Conservation (phyloP, 1,284 basidiomycete genomes). For the Ganoderma lucidum region DNA sequence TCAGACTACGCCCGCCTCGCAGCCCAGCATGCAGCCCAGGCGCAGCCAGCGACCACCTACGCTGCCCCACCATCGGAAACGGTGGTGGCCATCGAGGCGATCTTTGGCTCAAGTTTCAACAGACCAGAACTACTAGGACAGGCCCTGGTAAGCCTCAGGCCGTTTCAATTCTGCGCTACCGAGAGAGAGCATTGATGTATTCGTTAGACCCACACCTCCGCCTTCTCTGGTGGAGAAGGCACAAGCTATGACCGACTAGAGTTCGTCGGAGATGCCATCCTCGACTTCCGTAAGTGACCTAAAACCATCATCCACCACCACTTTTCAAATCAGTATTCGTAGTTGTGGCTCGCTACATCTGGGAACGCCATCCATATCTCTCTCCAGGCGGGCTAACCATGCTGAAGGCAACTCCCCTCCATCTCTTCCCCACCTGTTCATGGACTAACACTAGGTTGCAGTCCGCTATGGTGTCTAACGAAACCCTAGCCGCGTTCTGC, state of each 20-base stretch:
- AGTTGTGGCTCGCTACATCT: conserved; percentile 83
- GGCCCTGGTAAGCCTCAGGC: conserved; percentile 63
- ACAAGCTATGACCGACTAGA: conserved; percentile 78
- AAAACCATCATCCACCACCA: too few relatives aligned
- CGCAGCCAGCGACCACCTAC: conserved; percentile 39
- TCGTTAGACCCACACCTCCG: conserved; percentile 68
- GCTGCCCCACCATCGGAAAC: conserved; percentile 45
- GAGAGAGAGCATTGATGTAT: not conserved
- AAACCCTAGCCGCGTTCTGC: conserved; percentile 75
- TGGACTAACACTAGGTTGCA: conserved; percentile 38
- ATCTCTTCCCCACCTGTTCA: not conserved
- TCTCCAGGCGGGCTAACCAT: conserved; percentile 78
- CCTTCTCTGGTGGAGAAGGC: conserved; percentile 55
- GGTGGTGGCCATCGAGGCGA: conserved; percentile 63
- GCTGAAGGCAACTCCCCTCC: conserved; percentile 62
- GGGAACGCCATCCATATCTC: conserved; percentile 63
- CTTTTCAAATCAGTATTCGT: not conserved
- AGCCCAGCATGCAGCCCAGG: conserved; percentile 46
- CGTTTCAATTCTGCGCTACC: not conserved
- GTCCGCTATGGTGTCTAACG: conserved; percentile 85
- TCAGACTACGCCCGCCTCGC: conserved; percentile 63
- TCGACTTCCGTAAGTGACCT: conserved; percentile 73
- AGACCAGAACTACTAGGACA: conserved; percentile 70
- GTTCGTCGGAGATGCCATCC: conserved; percentile 83
- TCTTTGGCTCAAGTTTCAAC: conserved; percentile 68